Percentiles rank a stretch among this genome's conserved stretches.
Evolutionary conservation across 2,329 filamentous ascomycete genomes (phyloP).

Genomic region (Colletotrichum endophyticum): DNA sequence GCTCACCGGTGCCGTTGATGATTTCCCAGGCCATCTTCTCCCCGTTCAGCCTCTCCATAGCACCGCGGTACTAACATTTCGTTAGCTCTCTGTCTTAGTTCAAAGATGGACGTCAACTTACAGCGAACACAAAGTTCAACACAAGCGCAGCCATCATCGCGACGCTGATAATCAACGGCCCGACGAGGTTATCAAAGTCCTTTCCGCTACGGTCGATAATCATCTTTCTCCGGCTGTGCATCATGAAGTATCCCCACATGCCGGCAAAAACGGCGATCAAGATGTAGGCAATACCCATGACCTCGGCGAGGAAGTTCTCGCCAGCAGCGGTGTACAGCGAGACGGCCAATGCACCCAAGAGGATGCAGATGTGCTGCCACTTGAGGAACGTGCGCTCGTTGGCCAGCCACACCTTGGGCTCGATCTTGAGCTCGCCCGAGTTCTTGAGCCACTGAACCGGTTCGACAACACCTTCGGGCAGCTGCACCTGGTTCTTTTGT

Average conservation of each 20-base stretch:
- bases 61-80: constrained; percentile 6
- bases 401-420: constrained; percentile 98
- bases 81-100: background rate
- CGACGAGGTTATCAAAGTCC: constrained; percentile 89
- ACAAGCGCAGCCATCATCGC: constrained; percentile 80
- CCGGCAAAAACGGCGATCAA: constrained; percentile 82
- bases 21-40: background rate
- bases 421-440: constrained; percentile 86
- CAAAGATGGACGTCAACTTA: constrained; percentile 40
- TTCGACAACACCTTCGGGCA: constrained; percentile 88
- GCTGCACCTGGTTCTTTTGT: constrained; percentile 47
- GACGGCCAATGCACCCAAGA: constrained; percentile 83
- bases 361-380: constrained; percentile 93
- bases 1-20: background rate
- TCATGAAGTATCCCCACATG: constrained; percentile 86
- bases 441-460: constrained; percentile 94
- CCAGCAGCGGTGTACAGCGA: constrained; percentile 90
- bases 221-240: constrained; percentile 75
- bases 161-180: constrained; percentile 82
- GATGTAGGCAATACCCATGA: constrained; percentile 84
- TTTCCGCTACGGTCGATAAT: constrained; percentile 87
- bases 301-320: constrained; percentile 75
- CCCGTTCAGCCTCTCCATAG: constrained; percentile 8
- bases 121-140: constrained; percentile 89
- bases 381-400: constrained; percentile 99